Evolutionary conservation across 768 basidiomycete species (phyloP).

Genomic region (Lenzites betulinus): DNA sequence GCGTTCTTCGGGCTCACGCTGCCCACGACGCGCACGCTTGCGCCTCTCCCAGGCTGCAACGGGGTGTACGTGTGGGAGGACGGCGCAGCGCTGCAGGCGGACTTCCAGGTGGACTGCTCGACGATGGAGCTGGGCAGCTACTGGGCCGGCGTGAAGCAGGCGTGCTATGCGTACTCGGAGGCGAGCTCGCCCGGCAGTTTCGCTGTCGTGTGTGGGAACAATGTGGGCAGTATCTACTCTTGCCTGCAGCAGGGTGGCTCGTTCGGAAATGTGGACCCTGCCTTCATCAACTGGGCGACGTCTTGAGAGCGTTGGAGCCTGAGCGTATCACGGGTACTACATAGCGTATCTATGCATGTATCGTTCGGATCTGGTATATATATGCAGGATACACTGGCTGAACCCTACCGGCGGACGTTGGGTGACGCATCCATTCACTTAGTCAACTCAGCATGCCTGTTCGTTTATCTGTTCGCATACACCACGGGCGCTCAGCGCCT

Average conservation of each 20-base stretch:
- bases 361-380: too few relatives aligned
- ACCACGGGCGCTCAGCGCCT: too few relatives aligned
- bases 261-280: not conserved
- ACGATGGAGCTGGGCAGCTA: conserved; percentile 11
- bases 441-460: too few relatives aligned
- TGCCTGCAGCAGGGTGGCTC: conserved; percentile 3
- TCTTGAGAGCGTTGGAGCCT: not conserved
- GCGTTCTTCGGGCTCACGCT: conserved; percentile 12
- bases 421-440: too few relatives aligned
- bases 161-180: conserved; percentile 1
- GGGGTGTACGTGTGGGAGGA: conserved; percentile 6
- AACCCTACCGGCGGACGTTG: too few relatives aligned
- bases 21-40: not conserved
- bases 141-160: conserved; percentile 12
- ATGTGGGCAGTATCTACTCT: conserved; percentile 5
- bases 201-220: not conserved
- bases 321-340: too few relatives aligned
- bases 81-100: not conserved
- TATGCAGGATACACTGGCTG: too few relatives aligned
- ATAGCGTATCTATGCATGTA: too few relatives aligned
- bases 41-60: not conserved
- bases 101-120: conserved; percentile 11
- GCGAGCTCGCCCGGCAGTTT: not conserved
- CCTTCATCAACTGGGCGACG: conserved; percentile 8
- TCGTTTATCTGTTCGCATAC: too few relatives aligned